Base-by-base conservation (phyloP, 2,329 filamentous ascomycete genomes). In the Penicillium sclerotiorum region DNA sequence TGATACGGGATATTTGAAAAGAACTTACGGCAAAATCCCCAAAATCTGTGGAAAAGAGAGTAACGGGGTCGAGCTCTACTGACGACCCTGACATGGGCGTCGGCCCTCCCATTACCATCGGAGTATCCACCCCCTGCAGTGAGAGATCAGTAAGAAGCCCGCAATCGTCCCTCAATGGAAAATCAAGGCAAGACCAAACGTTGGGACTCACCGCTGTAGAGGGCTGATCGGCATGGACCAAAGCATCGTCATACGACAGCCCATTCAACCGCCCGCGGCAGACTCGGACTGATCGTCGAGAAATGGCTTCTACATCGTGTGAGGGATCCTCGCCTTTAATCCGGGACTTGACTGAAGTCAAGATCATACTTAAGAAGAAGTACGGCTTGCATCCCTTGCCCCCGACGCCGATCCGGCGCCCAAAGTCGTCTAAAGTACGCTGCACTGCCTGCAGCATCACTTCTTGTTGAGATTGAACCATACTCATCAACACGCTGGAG, bases 301-400 rank as follows among this genome's bases (percentile, higher is more conserved):
- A 62, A 3, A 50, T 48, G 23, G 56, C 44, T 20, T 67, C 64
- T n/a, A 69, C 54, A 21, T 56, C 57, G 4, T 42, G 40, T 27
- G 59, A 25, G 0, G 64, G 60, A 37, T 69, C 64, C 12, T 68
- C 64, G 1, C 64, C 64, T 32, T 60, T 62, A 15, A 69, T 49
- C 5, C 64, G 64, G 11, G 66, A 66, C 28, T 66, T 66, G n/a
- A 66, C 65, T 2, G 65, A 64, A 15, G 64, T 60, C 4, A 69
- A 17, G 1, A 61, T 61, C 15, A 70, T 54, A 32, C 41, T 60
- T 23, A 68, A 38, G 38, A 70, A 68, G 35, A 66, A 58, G 32
- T 60, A 68, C 1, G 62, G 57, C 45, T 69, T 69, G 48, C 53
- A 57, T 2, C 65, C 65, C 20, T 58, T 65, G 2, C 65, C 65